These are phyloP conservation scores for Danielozyma ontarioensis DNA, from an alignment of 805 yeast genomes.

Conservation along the genomic window DNA sequence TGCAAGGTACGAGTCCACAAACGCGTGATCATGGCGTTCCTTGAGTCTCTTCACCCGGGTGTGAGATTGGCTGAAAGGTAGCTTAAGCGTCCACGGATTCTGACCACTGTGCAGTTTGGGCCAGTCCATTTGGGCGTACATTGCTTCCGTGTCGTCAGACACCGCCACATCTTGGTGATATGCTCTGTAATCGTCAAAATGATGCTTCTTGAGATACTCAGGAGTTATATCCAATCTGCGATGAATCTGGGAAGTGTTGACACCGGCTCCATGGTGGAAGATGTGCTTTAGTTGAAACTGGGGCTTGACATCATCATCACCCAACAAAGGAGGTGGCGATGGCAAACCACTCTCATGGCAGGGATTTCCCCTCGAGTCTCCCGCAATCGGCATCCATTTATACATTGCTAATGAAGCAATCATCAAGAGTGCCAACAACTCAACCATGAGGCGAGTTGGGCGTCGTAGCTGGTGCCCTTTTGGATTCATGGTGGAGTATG, in stretches of 20 bases:
- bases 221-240: conserved; percentile 48
- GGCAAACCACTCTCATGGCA: too few species aligned
- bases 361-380: too few species aligned
- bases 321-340: too few species aligned
- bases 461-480: neutral
- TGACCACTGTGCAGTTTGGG: conserved; percentile 22
- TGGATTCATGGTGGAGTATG: neutral
- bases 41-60: conserved; percentile 20
- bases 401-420: too few species aligned
- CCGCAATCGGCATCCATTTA: too few species aligned
- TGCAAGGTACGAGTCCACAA: conserved; percentile 59
- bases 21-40: conserved; percentile 48
- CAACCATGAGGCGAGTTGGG: too few species aligned
- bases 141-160: conserved; percentile 4
- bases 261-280: conserved; percentile 55
- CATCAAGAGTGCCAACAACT: too few species aligned
- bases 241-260: conserved; percentile 33
- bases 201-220: conserved; percentile 22
- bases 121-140: conserved; percentile 27
- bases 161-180: conserved; percentile 1
- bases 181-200: conserved; percentile 1
- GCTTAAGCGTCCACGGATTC: conserved; percentile 36
- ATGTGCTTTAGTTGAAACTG: conserved; percentile 46
- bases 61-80: conserved; percentile 21
- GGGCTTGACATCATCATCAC: too few species aligned